Percentiles rank a stretch among this genome's conserved stretches.
Conservation (phyloP, 2,329 filamentous ascomycete species). For the Ceratocystis colombiana region DNA sequence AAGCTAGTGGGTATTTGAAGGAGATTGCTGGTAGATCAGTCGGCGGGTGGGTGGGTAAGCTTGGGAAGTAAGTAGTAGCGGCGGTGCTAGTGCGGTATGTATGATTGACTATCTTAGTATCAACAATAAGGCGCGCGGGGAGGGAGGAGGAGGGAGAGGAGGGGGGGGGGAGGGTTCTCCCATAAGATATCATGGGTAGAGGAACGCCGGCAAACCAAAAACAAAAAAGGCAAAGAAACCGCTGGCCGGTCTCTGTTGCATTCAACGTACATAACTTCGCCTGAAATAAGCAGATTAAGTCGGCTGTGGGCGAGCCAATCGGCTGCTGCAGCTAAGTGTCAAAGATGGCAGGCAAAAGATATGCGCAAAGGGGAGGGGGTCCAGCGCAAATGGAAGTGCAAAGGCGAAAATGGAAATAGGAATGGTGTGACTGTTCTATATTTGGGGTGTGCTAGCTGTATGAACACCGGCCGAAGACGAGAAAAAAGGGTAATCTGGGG, state of each 20-base stretch:
- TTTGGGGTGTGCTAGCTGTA: constrained; percentile 6
- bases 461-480: neutral
- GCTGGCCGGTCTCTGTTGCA: neutral
- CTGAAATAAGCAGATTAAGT: neutral
- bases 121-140: too few relatives aligned
- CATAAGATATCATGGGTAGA: neutral
- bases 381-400: neutral
- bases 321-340: constrained; percentile 11
- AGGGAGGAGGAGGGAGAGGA: too few relatives aligned
- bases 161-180: too few relatives aligned
- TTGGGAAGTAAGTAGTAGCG: too few relatives aligned
- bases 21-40: too few relatives aligned
- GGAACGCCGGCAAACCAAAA: neutral
- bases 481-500: neutral
- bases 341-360: neutral
- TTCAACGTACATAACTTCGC: neutral
- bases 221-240: neutral
- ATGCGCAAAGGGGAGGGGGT: neutral
- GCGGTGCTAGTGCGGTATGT: too few relatives aligned
- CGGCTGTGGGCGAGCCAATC: constrained; percentile 5
- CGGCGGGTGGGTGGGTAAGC: too few relatives aligned
- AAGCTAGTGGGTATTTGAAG: too few relatives aligned
- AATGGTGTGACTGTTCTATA: neutral
- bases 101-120: too few relatives aligned
- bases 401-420: constrained; percentile 5